These are phyloP conservation scores for Sugiyamaella smithiae DNA, from an alignment of 805 yeast species.

Conservation along the genomic window DNA sequence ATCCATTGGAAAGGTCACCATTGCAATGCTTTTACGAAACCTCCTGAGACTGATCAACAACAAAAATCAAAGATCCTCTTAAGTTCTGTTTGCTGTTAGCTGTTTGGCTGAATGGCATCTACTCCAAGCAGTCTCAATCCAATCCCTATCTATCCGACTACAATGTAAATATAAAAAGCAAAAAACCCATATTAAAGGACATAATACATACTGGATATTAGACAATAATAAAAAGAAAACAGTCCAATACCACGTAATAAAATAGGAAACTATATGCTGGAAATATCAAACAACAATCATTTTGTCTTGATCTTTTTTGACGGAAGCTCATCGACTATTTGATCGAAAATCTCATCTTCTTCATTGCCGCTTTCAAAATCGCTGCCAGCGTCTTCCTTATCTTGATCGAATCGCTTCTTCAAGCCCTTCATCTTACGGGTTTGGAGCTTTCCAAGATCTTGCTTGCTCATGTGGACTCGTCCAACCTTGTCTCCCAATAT, in stretches of 20 bases:
- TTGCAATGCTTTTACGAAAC: conserved; percentile 89
- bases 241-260: no score
- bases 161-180: no score
- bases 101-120: no score
- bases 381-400: conserved; percentile 45
- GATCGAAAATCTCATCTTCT: conserved; percentile 14
- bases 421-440: conserved; percentile 99
- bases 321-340: conserved; percentile 17
- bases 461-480: conserved; percentile 92
- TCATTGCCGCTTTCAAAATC: conserved; percentile 32
- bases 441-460: conserved; percentile 85
- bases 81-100: no score
- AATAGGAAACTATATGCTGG: no score
- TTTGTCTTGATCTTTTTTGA: conserved; percentile 16
- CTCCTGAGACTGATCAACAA: conserved; percentile 78
- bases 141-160: no score
- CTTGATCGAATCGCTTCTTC: conserved; percentile 80
- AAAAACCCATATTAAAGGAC: neutral
- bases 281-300: neutral
- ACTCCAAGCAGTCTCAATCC: no score
- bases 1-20: conserved; percentile 93
- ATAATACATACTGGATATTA: no score
- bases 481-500: conserved; percentile 95
- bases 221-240: no score
- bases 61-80: conserved; percentile 21